Percentiles rank a stretch among this genome's conserved stretches.
phyloP scores from a whole-genome alignment of 2,329 filamentous ascomycete genomes.

The Dactylellina drechsleri region DNA sequence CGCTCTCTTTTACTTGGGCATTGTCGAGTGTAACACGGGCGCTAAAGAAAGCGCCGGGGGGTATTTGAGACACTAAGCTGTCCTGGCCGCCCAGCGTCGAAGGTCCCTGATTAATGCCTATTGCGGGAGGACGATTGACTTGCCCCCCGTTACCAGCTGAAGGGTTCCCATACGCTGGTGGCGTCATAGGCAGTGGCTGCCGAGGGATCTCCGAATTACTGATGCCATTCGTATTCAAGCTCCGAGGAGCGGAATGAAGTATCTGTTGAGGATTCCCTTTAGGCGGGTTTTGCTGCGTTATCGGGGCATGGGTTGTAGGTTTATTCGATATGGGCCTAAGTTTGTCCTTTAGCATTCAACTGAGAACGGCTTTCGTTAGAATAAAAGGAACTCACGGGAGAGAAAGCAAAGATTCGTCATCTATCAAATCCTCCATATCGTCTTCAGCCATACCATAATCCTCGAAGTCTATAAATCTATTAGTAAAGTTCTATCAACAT shows the following conservation, averaged over 20 bases:
- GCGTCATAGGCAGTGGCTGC: conserved; percentile 32
- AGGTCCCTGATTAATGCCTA: conserved; percentile 1
- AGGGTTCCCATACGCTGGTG: conserved; percentile 20
- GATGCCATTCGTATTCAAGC: conserved; percentile 16
- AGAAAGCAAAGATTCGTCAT: conserved; percentile 36
- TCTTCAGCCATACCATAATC: conserved; percentile 52
- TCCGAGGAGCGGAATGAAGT: conserved; percentile 3
- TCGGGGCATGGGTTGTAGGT: not conserved
- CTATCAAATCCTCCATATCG: conserved; percentile 49
- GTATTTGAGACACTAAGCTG: conserved; percentile 47
- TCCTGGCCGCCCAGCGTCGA: conserved; percentile 48
- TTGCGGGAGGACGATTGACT: conserved; percentile 14
- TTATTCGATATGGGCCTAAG: conserved; percentile 11
- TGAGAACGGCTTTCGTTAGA: not conserved
- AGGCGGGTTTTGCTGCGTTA: conserved; percentile 8
- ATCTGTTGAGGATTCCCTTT: conserved; percentile 11
- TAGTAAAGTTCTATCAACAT: not conserved
- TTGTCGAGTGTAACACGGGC: conserved; percentile 56
- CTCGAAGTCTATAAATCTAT: conserved; percentile 29
- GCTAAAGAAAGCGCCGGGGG: conserved; percentile 57
- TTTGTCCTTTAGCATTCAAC: not conserved
- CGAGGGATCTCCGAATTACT: conserved; percentile 44
- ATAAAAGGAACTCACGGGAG: conserved; percentile 13
- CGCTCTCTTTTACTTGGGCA: conserved; percentile 50
- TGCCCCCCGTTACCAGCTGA: conserved; percentile 10